Conservation (phyloP, 2,329 filamentous ascomycete species). For the Fusarium kyushuense region DNA sequence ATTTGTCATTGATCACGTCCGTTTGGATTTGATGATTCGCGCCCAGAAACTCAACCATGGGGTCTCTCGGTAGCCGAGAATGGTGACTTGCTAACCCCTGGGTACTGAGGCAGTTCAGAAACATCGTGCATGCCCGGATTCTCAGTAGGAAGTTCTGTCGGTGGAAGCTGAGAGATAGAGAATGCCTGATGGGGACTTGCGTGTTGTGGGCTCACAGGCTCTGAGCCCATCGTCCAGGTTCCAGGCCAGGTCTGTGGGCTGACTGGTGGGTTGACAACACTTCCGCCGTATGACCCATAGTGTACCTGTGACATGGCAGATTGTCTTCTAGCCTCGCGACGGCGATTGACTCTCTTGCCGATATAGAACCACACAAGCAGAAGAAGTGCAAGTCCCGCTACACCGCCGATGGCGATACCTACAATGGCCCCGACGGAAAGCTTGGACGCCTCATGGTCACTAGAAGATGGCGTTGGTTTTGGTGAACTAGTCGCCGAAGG, state of each 20-base stretch:
- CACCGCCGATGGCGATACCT: background rate
- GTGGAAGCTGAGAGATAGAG: background rate
- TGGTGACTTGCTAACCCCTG: background rate
- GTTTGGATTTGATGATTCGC: no score
- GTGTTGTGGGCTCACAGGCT: constrained; percentile 1
- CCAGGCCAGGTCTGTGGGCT: background rate
- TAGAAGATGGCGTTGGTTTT: background rate
- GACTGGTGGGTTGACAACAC: background rate
- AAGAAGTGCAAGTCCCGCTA: background rate
- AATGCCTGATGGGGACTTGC: constrained; percentile 3
- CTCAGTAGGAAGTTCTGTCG: background rate
- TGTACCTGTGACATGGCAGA: background rate
- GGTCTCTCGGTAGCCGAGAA: background rate
- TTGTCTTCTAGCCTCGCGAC: background rate
- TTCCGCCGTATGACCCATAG: background rate
- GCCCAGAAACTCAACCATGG: background rate
- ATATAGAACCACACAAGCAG: background rate
- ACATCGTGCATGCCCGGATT: background rate
- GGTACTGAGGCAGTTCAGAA: background rate
- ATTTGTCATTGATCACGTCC: no score
- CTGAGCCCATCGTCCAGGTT: background rate
- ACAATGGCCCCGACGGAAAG: background rate
- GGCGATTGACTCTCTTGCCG: background rate
- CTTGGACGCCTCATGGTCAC: background rate
- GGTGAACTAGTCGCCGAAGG: background rate